A percentile compares a stretch with the other conserved stretches of the same genome.
Evolutionary conservation across 192 early-diverging fungal genomes (phyloP).

Genomic region (Rhizophagus clarus): DNA sequence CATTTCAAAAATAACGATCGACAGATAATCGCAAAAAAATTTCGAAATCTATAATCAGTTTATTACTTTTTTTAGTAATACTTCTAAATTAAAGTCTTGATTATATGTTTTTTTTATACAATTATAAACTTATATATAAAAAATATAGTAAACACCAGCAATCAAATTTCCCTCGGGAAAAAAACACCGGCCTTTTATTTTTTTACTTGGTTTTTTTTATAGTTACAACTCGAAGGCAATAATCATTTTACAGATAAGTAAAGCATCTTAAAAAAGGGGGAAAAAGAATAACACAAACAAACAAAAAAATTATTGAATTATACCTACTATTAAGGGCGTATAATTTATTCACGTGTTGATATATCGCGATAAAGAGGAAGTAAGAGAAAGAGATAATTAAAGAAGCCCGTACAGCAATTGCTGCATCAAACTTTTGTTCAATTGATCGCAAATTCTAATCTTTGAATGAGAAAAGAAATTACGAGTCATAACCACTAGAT

Average conservation of each 20-base stretch:
- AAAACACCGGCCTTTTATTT: neutral
- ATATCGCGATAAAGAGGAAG: slow-evolving; percentile 25
- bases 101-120: no score
- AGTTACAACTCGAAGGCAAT: neutral
- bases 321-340: slow-evolving; percentile 13
- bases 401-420: neutral
- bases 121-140: neutral
- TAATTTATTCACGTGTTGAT: slow-evolving; percentile 28
- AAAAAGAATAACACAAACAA: slow-evolving; percentile 12
- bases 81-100: no score
- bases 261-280: slow-evolving; percentile 5
- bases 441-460: slow-evolving; percentile 29
- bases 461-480: slow-evolving; percentile 26
- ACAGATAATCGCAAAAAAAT: no score
- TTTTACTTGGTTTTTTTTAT: neutral
- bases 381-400: slow-evolving; percentile 10
- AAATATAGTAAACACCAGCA: neutral
- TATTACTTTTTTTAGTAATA: no score
- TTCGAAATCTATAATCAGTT: no score
- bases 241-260: slow-evolving; percentile 17
- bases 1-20: no score
- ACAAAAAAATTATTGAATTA: slow-evolving; percentile 23
- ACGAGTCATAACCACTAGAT: slow-evolving; percentile 25
- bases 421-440: slow-evolving; percentile 11
- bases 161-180: neutral